phyloP scores from a whole-genome alignment of 768 basidiomycete genomes.

The Auriscalpium orientale region DNA sequence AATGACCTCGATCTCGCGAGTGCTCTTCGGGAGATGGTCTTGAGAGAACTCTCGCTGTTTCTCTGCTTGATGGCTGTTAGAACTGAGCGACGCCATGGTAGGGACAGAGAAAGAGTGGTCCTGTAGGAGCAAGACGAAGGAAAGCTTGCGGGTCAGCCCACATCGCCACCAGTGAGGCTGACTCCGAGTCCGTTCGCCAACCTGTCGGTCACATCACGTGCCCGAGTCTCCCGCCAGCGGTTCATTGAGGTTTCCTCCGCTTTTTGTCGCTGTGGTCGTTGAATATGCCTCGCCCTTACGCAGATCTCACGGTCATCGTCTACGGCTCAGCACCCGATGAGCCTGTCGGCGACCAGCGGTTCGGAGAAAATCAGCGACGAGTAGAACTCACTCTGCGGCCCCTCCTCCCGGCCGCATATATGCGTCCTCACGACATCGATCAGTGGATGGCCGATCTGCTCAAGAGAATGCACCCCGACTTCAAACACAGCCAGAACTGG shows the following conservation, averaged over 20 bases:
- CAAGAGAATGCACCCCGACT: background rate
- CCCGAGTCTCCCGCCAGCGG: too few species aligned
- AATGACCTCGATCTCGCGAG: background rate
- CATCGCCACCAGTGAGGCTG: background rate
- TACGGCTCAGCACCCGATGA: background rate
- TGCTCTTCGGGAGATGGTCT: conserved; percentile 10
- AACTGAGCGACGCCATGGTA: conserved; percentile 9
- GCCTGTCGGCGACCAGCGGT: background rate
- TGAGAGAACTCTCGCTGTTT: background rate
- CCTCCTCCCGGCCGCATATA: background rate
- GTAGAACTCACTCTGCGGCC: background rate
- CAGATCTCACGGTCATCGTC: background rate
- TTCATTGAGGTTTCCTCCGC: too few species aligned
- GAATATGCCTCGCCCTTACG: background rate
- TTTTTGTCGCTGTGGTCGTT: too few species aligned
- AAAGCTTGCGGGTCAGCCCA: background rate
- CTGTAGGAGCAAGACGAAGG: conserved; percentile 1
- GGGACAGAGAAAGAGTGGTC: conserved; percentile 1
- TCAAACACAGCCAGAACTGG: background rate
- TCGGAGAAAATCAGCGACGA: background rate
- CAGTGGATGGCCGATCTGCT: background rate
- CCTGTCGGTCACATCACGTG: too few species aligned
- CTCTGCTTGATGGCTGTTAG: conserved; percentile 10
- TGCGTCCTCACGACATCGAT: background rate
- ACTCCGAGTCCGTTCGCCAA: background rate